Evolutionary conservation across 2,329 filamentous ascomycete species (phyloP).

Genomic region (Samsoniella hepiali): DNA sequence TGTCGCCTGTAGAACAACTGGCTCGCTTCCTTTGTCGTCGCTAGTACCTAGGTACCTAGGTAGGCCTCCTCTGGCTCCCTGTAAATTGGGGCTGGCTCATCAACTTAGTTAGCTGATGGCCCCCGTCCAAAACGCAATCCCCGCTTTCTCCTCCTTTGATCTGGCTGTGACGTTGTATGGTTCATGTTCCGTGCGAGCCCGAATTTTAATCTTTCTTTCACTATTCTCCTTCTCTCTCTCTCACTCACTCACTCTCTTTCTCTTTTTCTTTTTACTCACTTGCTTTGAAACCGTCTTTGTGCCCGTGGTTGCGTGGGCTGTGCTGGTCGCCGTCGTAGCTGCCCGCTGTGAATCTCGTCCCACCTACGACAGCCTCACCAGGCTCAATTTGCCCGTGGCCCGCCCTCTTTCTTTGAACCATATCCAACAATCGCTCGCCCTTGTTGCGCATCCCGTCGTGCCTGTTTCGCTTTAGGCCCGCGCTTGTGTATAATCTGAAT

Average conservation of each 20-base stretch:
- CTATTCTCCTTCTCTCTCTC: background rate
- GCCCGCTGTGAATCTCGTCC: background rate
- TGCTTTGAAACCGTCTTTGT: background rate
- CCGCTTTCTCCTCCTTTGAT: conserved; percentile 18
- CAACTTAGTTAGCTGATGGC: background rate
- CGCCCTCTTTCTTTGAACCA: background rate
- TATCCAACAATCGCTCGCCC: background rate
- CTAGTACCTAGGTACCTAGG: too few relatives aligned
- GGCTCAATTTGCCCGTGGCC: background rate
- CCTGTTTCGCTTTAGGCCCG: conserved; percentile 13
- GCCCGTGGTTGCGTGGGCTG: background rate
- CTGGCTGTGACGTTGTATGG: conserved; percentile 16
- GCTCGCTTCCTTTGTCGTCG: background rate
- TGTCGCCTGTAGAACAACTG: background rate
- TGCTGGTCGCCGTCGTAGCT: conserved; percentile 6
- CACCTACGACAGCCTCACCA: conserved; percentile 6
- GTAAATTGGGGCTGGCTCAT: background rate
- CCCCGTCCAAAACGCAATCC: conserved; percentile 11
- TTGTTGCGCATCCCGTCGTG: background rate
- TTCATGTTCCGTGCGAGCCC: background rate
- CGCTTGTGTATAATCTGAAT: conserved; percentile 13
- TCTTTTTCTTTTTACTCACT: background rate
- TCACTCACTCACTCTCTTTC: background rate
- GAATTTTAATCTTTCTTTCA: background rate
- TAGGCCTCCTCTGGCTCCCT: too few relatives aligned